Evolutionary conservation across 257 asterid species (phyloP).

Genomic region (Anisodus acutangulus): DNA sequence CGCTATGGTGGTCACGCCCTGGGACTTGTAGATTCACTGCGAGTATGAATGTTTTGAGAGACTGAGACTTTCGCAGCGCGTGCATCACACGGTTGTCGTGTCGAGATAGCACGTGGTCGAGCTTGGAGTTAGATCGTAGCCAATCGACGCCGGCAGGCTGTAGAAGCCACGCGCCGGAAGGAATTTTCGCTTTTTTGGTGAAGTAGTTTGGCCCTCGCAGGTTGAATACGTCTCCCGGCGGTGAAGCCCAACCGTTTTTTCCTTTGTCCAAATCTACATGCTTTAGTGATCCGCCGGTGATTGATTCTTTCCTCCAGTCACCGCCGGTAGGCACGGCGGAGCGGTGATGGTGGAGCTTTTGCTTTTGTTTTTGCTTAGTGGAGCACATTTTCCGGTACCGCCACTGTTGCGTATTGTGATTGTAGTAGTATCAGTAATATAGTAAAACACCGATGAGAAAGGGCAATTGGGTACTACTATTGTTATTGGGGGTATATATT

Average conservation of each 20-base stretch:
- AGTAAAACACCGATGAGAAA: neutral
- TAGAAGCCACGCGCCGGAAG: constrained; percentile 72
- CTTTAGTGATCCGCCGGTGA: constrained; percentile 76
- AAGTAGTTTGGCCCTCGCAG: constrained; percentile 86
- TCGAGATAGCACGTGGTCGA: constrained; percentile 83
- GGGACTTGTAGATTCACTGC: constrained; percentile 95
- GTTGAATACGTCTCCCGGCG: constrained; percentile 74
- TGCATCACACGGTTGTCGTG: constrained; percentile 77
- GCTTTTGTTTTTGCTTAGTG: constrained; percentile 61
- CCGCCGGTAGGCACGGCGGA: constrained; percentile 21
- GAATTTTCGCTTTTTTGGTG: constrained; percentile 58
- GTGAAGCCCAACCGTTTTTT: constrained; percentile 96
- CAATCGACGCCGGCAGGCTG: constrained; percentile 94
- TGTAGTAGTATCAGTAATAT: neutral
- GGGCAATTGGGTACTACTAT: neutral
- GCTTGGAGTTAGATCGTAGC: constrained; percentile 84
- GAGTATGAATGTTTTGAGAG: constrained; percentile 59
- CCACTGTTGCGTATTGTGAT: neutral
- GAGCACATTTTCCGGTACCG: constrained; percentile 50
- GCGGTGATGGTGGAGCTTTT: constrained; percentile 32
- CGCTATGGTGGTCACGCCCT: constrained; percentile 90
- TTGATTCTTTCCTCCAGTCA: constrained; percentile 72
- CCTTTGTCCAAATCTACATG: constrained; percentile 75
- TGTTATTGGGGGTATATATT: neutral
- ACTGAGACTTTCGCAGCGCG: constrained; percentile 51